Evolutionary conservation across 2,329 filamentous ascomycete genomes (phyloP), one percentile per base, ranked within the genome.

Genomic region (Tetracladium maxilliforme): DNA sequence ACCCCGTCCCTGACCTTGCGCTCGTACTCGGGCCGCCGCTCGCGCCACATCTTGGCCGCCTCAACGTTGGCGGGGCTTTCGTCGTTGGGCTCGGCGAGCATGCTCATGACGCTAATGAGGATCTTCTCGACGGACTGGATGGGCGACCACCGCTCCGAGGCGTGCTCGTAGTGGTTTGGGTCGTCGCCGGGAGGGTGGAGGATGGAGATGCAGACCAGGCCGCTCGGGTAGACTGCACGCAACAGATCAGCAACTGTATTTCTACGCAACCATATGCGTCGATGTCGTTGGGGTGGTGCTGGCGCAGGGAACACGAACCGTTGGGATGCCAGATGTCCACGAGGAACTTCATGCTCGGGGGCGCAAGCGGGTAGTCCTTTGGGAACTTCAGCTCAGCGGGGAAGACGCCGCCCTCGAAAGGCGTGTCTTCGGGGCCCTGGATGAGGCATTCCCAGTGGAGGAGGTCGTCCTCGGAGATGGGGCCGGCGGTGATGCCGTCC

Each of bases 71-170:
- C 87, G 0, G 87, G 87, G 36, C 79, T 90, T 64, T 95, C 87
- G 46, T 95, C 87, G 51, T 95, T 95, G 31, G 87, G 86, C 55
- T 93, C 86, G 2, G 86, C 86, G 22, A 95, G 69, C 86, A 95
- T 95, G 53, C 83, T 93, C 78, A 95, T 95, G 32, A 95, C 87
- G 23, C 75, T 84, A 30, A 95, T 84, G 38, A 95, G 62, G 39
- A 95, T 95, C 62, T 94, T 95, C 57, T 95, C 90, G 38, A 94
- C 87, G 31, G 79, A 90, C 58, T 95, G 90, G 34, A 95, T 93
- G 9, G 87, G 87, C 15, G 79, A 87, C 87, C 87, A 95, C 34
- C 87, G 75, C 59, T 95, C 90, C 2, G 79, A 84, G 6, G 90
- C 87, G 41, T 87, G 81, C 54, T 95, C 87, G 64, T 95, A 95